A percentile compares a stretch with the other conserved stretches of the same genome.
Evolutionary conservation across 139 green algal species (phyloP).

Genomic region (Spirogloea muscicola): DNA sequence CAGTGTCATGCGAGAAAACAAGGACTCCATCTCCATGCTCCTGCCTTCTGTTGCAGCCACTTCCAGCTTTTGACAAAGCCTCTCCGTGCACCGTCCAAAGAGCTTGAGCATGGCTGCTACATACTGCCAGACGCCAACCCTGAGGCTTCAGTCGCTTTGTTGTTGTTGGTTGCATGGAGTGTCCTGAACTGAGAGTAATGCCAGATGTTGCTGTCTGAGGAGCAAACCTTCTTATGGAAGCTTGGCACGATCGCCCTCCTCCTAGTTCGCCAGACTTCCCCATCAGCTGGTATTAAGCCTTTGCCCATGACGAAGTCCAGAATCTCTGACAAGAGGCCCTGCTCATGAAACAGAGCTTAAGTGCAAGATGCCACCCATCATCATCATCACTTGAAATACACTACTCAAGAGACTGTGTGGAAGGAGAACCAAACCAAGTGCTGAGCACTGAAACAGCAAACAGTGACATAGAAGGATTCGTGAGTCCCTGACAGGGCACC

Average conservation of each 20-base stretch:
- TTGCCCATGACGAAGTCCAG: constrained; percentile 92
- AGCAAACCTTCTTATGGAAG: constrained; percentile 72
- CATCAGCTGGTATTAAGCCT: constrained; percentile 91
- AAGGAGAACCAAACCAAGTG: too few species aligned
- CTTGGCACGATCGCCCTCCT: constrained; percentile 73
- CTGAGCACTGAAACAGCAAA: too few species aligned
- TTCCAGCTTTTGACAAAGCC: constrained; percentile 62
- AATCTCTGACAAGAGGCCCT: constrained; percentile 86
- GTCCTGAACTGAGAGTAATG: too few species aligned
- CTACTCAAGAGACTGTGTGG: too few species aligned
- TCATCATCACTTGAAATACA: too few species aligned
- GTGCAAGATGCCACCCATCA: too few species aligned
- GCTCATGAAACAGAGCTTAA: too few species aligned
- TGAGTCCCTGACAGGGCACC: too few species aligned
- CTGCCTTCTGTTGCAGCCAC: constrained; percentile 2
- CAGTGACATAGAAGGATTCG: too few species aligned
- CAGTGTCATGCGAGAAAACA: constrained; percentile 84
- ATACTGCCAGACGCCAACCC: constrained; percentile 38
- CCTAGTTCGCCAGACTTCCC: constrained; percentile 77
- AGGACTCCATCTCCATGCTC: constrained; percentile 89
- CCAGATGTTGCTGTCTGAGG: too few species aligned
- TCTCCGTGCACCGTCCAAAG: constrained; percentile 78
- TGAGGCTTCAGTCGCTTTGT: too few species aligned
- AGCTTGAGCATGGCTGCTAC: constrained; percentile 61
- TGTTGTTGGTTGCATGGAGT: too few species aligned